phyloP scores from a whole-genome alignment of 352 stramenopile genomes.

The Pythium aphanidermatum region DNA sequence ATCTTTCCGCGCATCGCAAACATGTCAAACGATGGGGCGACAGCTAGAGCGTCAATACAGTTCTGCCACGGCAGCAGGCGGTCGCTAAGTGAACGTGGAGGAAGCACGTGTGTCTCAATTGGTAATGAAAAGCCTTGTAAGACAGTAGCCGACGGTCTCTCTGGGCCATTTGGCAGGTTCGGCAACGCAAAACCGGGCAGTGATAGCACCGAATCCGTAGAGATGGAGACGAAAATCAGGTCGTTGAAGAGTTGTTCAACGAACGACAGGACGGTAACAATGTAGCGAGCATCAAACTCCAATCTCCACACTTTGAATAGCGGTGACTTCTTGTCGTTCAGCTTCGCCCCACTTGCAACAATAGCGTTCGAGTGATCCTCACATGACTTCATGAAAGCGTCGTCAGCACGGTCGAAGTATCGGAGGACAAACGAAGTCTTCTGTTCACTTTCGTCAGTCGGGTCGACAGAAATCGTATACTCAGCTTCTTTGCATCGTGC shows the following conservation, averaged over 20 bases:
- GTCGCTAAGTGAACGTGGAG: constrained; percentile 6
- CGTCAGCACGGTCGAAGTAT: constrained; percentile 44
- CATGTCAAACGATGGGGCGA: constrained; percentile 46
- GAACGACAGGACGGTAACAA: constrained; percentile 31
- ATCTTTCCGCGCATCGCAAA: constrained; percentile 79
- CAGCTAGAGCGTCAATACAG: constrained; percentile 28
- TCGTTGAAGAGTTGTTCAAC: constrained; percentile 11
- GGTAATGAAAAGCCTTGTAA: constrained; percentile 66
- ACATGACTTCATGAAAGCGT: constrained; percentile 9
- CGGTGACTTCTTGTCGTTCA: neutral
- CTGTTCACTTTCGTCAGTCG: constrained; percentile 1
- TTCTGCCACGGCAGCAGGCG: constrained; percentile 32
- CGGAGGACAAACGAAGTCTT: constrained; percentile 62
- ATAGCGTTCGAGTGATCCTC: constrained; percentile 10
- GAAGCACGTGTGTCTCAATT: constrained; percentile 4
- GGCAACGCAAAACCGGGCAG: constrained; percentile 12
- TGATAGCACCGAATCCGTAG: constrained; percentile 4
- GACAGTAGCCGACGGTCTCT: constrained; percentile 1
- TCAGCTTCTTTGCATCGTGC: constrained; percentile 57
- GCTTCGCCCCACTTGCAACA: neutral
- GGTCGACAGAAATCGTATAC: constrained; percentile 44
- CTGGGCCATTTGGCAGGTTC: neutral
- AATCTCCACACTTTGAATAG: constrained; percentile 53
- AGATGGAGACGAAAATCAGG: constrained; percentile 7
- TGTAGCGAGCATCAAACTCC: constrained; percentile 74